Base-by-base conservation (phyloP, 75 land plant genomes). In the Pinus tabuliformis region DNA sequence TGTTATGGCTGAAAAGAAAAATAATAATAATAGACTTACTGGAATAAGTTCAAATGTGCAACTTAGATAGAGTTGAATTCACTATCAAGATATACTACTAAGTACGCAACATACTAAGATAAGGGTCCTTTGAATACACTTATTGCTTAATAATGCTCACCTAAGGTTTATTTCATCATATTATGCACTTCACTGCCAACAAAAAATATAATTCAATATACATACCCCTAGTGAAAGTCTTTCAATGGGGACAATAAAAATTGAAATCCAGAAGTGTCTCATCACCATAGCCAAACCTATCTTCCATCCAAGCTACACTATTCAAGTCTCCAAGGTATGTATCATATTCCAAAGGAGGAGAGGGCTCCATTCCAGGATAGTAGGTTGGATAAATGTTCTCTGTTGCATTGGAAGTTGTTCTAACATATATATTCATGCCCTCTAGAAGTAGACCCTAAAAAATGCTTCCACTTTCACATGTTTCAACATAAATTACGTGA, bases 301-400 rank as follows among this genome's bases (percentile, higher is more conserved):
- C 98, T 73, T 95, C 98, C 96, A 95, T 88, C 96, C 96, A 95
- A 18, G 98, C 89, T 54, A 95, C 87, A 80, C 98, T 95, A 77
- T 93, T 93, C 57, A 93, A 81, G 73, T 95, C 98, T 1, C 96
- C 98, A 28, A 95, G 78, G 73, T 96, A n/a, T n/a, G n/a, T n/a
- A n/a, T n/a, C n/a, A n/a, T n/a, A n/a, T n/a, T n/a, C n/a, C n/a
- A n/a, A n/a, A n/a, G n/a, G n/a, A n/a, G n/a, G 92, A 33, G 94
- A 16, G 13, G 96, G 94, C 14, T 81, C 78, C 91, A 86, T 93
- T n/a, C 98, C 98, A 36, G 96, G 98, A 73, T 93, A 93, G 61
- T 95, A 95, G 6, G 94, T 93, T n/a, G 94, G 30, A 30, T 30
- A 30, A 30, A 0, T 30, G 1, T 30, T 30, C 1, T 30, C 0